Conservation (phyloP, 495 filamentous ascomycete genomes). For the Aspergillus panamensis region DNA sequence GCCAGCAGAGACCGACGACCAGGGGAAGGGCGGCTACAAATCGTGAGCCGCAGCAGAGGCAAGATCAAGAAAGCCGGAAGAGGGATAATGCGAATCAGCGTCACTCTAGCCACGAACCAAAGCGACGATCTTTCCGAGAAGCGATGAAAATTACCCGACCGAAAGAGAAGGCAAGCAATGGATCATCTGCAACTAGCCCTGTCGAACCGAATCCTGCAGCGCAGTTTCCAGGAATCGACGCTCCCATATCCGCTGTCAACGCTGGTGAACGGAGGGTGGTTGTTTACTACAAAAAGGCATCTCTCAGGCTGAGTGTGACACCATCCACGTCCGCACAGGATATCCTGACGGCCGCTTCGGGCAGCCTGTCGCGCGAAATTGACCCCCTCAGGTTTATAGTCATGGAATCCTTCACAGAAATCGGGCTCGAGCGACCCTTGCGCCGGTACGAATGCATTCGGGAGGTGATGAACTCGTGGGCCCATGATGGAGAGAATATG, state of each 20-base stretch:
- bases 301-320: slow-evolving; percentile 62
- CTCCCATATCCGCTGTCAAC: slow-evolving; percentile 81
- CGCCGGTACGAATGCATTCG: slow-evolving; percentile 84
- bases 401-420: slow-evolving; percentile 66
- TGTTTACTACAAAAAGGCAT: slow-evolving; percentile 62
- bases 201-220: slow-evolving; percentile 42
- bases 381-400: slow-evolving; percentile 59
- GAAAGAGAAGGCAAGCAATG: slow-evolving; percentile 17
- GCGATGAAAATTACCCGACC: slow-evolving; percentile 23
- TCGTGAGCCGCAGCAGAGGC: slow-evolving; percentile 3
- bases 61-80: slow-evolving; percentile 10
- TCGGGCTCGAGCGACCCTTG: slow-evolving; percentile 80
- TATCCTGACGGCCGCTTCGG: slow-evolving; percentile 57
- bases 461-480: slow-evolving; percentile 92
- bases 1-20: slow-evolving; percentile 18
- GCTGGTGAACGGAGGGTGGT: slow-evolving; percentile 68
- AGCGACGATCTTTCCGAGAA: slow-evolving; percentile 20
- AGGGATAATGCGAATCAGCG: slow-evolving; percentile 17
- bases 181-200: slow-evolving; percentile 16
- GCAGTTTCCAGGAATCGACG: slow-evolving; percentile 66
- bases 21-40: slow-evolving; percentile 18
- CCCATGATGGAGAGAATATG: slow-evolving; percentile 66
- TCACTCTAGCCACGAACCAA: slow-evolving; percentile 17
- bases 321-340: slow-evolving; percentile 72
- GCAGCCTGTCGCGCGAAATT: slow-evolving; percentile 54